Percentiles rank a stretch among this genome's conserved stretches.
Conservation (phyloP, 1,284 basidiomycete genomes). For the Papiliotrema fonsecae region DNA sequence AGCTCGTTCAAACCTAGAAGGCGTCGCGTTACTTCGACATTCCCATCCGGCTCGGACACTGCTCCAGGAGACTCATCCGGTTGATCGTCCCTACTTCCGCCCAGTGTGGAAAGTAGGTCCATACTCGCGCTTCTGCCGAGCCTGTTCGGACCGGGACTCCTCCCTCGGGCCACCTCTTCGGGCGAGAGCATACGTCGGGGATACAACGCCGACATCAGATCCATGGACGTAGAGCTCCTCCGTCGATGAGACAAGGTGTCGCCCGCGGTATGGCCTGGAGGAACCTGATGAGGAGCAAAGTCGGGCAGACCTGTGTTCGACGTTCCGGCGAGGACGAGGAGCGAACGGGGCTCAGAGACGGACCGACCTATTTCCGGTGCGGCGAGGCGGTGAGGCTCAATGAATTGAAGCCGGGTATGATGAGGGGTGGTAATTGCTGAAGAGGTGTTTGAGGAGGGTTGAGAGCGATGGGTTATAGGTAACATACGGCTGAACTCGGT, state of each 20-base stretch:
- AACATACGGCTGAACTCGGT: conserved; percentile 1
- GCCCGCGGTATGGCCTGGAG: background rate
- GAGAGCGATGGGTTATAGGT: background rate
- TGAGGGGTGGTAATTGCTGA: background rate
- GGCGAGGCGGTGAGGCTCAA: background rate
- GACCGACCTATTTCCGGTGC: conserved; percentile 4
- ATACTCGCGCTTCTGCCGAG: background rate
- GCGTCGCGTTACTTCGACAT: no score
- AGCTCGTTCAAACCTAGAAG: no score
- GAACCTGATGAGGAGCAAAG: conserved; percentile 2
- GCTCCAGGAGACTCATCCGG: no score
- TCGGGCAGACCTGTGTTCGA: background rate
- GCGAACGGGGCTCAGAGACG: conserved; percentile 3
- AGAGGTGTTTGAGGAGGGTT: background rate
- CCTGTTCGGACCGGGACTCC: background rate
- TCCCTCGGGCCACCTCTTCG: background rate
- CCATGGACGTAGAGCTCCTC: background rate
- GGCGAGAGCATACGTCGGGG: background rate
- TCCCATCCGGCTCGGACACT: no score
- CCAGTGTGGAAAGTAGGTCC: background rate
- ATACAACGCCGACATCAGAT: background rate
- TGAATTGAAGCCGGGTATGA: background rate
- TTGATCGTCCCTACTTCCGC: no score
- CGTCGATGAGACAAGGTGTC: background rate
- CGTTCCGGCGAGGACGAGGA: background rate